These are phyloP conservation scores for Fusarium xylarioides DNA, from an alignment of 2,329 filamentous ascomycete genomes.

Conservation along the genomic window DNA sequence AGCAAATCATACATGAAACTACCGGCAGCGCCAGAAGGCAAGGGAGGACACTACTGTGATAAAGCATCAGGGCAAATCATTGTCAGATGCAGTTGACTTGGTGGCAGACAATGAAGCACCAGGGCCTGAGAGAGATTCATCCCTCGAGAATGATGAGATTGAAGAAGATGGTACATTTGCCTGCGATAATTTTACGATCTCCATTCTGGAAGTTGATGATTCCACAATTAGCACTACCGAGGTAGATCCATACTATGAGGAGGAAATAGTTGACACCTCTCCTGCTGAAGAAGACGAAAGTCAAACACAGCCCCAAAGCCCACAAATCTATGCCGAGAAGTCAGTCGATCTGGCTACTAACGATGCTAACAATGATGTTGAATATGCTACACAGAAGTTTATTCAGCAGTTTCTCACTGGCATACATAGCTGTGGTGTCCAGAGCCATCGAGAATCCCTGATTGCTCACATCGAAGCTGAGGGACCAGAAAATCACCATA, in stretches of 20 bases:
- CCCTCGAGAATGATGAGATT: no score
- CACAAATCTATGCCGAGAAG: neutral
- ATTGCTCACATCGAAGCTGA: neutral
- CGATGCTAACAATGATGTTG: neutral
- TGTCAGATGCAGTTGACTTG: no score
- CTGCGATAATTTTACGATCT: no score
- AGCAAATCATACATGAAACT: neutral
- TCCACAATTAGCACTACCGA: no score
- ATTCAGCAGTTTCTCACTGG: neutral
- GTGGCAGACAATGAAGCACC: no score
- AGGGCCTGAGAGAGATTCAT: no score
- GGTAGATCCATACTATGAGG: no score
- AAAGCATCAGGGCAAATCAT: no score
- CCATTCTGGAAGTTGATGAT: no score
- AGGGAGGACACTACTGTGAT: neutral
- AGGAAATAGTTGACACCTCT: no score
- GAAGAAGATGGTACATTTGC: no score
- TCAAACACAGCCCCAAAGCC: neutral
- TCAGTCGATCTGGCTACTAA: neutral
- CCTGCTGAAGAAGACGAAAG: no score
- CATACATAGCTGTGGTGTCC: neutral
- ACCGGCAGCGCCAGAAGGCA: neutral
- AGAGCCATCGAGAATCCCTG: neutral
- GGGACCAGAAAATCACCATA: neutral
- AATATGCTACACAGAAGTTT: slow-evolving; percentile 9